These are phyloP conservation scores for Penicillium mononematosum DNA, from an alignment of 495 filamentous ascomycete species.

Conservation along the genomic window DNA sequence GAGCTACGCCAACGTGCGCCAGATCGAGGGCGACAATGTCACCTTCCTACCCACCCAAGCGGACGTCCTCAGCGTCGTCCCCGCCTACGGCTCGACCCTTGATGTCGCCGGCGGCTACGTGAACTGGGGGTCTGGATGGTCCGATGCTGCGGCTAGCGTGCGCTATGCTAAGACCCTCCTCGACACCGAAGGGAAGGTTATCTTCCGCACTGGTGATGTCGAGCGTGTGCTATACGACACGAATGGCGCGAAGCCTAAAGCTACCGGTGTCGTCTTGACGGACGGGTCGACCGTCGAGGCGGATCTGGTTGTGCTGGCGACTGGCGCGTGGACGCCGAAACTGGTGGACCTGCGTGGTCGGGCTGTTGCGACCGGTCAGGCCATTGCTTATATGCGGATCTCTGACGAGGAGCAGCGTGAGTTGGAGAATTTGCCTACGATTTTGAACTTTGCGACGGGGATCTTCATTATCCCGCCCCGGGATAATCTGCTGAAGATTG, in stretches of 20 bases:
- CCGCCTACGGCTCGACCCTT: conserved; percentile 47
- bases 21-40: conserved; percentile 45
- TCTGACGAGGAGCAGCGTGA: conserved; percentile 63
- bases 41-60: conserved; percentile 45
- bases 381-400: conserved; percentile 71
- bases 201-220: conserved; percentile 63
- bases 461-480: conserved; percentile 81
- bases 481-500: conserved; percentile 73
- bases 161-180: conserved; percentile 63
- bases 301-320: conserved; percentile 74
- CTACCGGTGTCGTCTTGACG: conserved; percentile 51
- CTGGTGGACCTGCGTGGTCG: conserved; percentile 78
- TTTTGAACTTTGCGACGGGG: conserved; percentile 77
- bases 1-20: conserved; percentile 64
- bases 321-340: conserved; percentile 78
- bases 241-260: conserved; percentile 37
- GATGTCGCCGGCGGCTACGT: conserved; percentile 70
- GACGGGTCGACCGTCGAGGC: conserved; percentile 57
- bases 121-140: conserved; percentile 81
- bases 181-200: conserved; percentile 57
- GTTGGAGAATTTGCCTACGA: conserved; percentile 65
- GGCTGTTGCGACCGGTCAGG: conserved; percentile 75
- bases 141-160: conserved; percentile 74
- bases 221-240: conserved; percentile 47
- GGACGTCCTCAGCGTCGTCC: conserved; percentile 43